Conservation (phyloP, 306 rosid genomes). For the Pterocarpus macrocarpus region DNA sequence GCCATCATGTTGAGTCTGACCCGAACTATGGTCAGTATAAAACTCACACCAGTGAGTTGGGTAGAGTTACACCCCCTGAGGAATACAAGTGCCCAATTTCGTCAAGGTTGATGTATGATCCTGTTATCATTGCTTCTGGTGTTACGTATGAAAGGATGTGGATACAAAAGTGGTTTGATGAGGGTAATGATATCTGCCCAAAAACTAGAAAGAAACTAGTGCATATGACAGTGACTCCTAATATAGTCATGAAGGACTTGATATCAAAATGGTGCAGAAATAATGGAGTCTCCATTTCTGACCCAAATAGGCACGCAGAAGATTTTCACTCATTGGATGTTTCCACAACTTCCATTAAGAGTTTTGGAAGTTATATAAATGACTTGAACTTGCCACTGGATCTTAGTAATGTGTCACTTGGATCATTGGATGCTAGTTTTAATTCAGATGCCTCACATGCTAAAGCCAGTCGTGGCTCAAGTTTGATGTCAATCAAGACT, state of each 20-base stretch:
- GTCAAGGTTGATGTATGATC: constrained; percentile 85
- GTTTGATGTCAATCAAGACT: constrained; percentile 48
- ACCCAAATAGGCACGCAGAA: constrained; percentile 62
- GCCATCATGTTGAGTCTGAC: constrained; percentile 49
- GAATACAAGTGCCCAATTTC: constrained; percentile 84
- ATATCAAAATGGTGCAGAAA: constrained; percentile 78
- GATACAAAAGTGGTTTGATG: constrained; percentile 91
- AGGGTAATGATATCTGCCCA: constrained; percentile 79
- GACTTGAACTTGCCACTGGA: constrained; percentile 71
- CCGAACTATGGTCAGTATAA: constrained; percentile 35
- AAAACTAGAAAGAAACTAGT: constrained; percentile 63
- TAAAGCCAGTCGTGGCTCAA: constrained; percentile 48
- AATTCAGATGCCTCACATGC: constrained; percentile 59
- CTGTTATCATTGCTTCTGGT: constrained; percentile 88
- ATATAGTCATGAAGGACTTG: constrained; percentile 66
- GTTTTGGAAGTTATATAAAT: constrained; percentile 78
- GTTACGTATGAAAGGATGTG: constrained; percentile 82
- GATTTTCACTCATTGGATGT: constrained; percentile 56
- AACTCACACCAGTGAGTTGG: constrained; percentile 47
- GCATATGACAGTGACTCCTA: constrained; percentile 64
- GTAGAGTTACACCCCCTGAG: constrained; percentile 61
- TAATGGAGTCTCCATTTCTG: constrained; percentile 61
- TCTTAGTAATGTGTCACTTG: constrained; percentile 75
- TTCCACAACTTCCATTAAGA: constrained; percentile 70
- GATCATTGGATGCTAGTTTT: constrained; percentile 69